Base-by-base conservation (phyloP, 2,329 filamentous ascomycete genomes). In the Drechslera avenae region DNA sequence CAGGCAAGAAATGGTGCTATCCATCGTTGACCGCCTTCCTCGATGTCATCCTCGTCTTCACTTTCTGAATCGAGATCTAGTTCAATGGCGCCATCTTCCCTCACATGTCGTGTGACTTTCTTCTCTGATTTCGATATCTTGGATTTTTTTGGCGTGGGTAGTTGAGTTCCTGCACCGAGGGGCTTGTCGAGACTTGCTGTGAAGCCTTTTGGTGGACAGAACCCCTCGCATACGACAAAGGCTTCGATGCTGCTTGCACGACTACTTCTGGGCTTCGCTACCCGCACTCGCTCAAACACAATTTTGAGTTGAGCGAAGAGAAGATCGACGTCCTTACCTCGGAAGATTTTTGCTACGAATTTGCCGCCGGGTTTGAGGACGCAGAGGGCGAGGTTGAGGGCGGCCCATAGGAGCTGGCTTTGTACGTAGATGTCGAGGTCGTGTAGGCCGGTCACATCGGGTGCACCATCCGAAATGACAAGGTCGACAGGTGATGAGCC, bases 361-460 rank as follows among this genome's bases (percentile, higher is more conserved):
- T 91, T 96, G 56, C 94, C 94, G 35, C 94, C 94, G 0, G 92
- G 92, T 52, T 89, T 89, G 17, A 99, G 83, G 10, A 99, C 91
- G 69, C 93, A 96, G 10, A 97, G 84, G 0, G 94, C 91, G 2
- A 99, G 84, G 72, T 97, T 96, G 16, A 99, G 83, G 0, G 94
- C 94, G 0, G 93, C 91, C 74, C 95, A 97, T 41, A 99, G 86
- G 7, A 99, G 83, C 75, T 97, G 94, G 7, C 90, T 92, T 76
- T 99, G 94, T 14, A 99, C 90, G 75, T 99, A 99, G 62, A 97
- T 97, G 75, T 99, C 94, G 30, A 99, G 84, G 72, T 99, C 94
- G 73, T 99, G 94, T 1, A 99, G 82, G 16, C 94, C 94, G 0
- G 94, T 99, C 10, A 99, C 94, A 67, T 99, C 94, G 0, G 94